These are phyloP conservation scores for Pyrus betulifolia DNA, from an alignment of 306 rosid genomes.

Conservation along the genomic window DNA sequence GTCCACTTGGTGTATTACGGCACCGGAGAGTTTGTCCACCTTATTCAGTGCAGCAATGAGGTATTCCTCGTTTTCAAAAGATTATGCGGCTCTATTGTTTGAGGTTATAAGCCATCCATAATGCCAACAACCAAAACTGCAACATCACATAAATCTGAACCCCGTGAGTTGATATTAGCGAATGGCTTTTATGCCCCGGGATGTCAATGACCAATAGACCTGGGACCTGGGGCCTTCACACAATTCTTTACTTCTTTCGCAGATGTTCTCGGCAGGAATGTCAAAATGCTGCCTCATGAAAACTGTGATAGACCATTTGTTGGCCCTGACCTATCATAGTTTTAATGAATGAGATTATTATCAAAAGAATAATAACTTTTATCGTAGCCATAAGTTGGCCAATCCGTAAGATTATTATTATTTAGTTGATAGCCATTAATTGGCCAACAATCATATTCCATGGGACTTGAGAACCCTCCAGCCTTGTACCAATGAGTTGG, in stretches of 20 bases:
- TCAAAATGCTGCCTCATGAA: too few species aligned
- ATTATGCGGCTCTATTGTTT: slow-evolving; percentile 83
- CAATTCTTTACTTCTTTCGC: slow-evolving; percentile 83
- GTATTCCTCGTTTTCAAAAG: slow-evolving; percentile 91
- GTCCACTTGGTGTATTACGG: slow-evolving; percentile 79
- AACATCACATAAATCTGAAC: slow-evolving; percentile 89
- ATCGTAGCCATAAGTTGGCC: too few species aligned
- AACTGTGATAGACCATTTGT: too few species aligned
- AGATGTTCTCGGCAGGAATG: slow-evolving; percentile 72
- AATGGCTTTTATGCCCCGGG: slow-evolving; percentile 93
- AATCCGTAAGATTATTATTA: too few species aligned
- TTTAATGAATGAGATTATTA: too few species aligned
- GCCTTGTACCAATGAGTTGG: too few species aligned
- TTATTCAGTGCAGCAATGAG: slow-evolving; percentile 85
- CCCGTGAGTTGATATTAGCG: slow-evolving; percentile 77
- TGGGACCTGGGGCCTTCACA: slow-evolving; percentile 77
- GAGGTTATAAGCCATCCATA: slow-evolving; percentile 94
- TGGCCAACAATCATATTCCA: too few species aligned
- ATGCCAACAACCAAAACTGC: slow-evolving; percentile 93
- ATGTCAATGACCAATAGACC: slow-evolving; percentile 90
- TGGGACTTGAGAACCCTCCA: too few species aligned
- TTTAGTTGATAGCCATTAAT: too few species aligned
- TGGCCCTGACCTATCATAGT: too few species aligned
- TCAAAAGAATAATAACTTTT: too few species aligned
- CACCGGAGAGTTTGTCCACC: slow-evolving; percentile 90